Percentiles rank a stretch among this genome's conserved stretches.
These are phyloP conservation scores for Yarrowia sp. DNA, from an alignment of 805 yeast genomes.

Conservation along the genomic window DNA sequence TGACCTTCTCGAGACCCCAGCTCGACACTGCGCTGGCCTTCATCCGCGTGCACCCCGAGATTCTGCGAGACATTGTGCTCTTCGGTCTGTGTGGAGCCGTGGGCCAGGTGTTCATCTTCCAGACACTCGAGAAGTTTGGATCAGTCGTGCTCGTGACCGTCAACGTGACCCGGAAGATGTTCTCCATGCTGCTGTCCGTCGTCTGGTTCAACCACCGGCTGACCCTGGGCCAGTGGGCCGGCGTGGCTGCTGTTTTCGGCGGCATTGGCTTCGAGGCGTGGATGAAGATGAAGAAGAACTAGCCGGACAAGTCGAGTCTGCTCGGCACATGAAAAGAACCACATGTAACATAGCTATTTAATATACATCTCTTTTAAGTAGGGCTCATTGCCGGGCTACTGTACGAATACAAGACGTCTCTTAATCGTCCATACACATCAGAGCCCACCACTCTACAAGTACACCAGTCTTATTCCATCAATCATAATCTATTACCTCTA, in stretches of 20 bases:
- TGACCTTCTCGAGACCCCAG: slow-evolving; percentile 55
- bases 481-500: slow-evolving; percentile 18
- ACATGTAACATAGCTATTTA: slow-evolving; percentile 9
- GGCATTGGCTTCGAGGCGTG: slow-evolving; percentile 82
- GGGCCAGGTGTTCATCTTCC: slow-evolving; percentile 92
- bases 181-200: slow-evolving; percentile 89
- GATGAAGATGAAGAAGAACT: slow-evolving; percentile 40
- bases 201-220: slow-evolving; percentile 79
- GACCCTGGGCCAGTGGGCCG: slow-evolving; percentile 66
- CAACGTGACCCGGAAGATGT: slow-evolving; percentile 94
- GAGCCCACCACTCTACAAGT: too few species aligned
- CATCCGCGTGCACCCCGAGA: slow-evolving; percentile 50
- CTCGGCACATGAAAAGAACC: too few species aligned
- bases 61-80: slow-evolving; percentile 55
- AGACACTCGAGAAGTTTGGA: slow-evolving; percentile 79
- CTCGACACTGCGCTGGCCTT: slow-evolving; percentile 50
- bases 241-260: slow-evolving; percentile 73
- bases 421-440: too few species aligned
- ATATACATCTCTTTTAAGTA: not conserved
- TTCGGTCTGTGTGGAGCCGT: slow-evolving; percentile 81
- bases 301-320: not conserved
- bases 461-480: too few species aligned
- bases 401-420: too few species aligned
- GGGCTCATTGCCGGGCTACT: too few species aligned
- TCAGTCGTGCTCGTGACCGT: slow-evolving; percentile 84